Conservation (phyloP, 768 basidiomycete species). For the Candolleomyces efflorescens region DNA sequence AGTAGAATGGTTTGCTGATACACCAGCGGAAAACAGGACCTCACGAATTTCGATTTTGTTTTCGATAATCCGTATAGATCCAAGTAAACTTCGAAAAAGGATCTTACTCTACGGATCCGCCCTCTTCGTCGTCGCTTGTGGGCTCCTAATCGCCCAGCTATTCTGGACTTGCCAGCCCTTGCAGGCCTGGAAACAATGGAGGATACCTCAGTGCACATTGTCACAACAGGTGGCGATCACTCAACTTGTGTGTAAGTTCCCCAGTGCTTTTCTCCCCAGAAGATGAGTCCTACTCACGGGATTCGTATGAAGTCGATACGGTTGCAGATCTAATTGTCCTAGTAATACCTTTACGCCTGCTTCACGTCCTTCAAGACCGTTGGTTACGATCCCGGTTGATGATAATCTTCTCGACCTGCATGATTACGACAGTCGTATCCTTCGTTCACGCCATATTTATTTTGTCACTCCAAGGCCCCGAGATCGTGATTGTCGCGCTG, state of each 20-base stretch:
- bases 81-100: constrained; percentile 22
- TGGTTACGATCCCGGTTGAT: constrained; percentile 37
- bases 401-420: constrained; percentile 50
- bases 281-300: not conserved
- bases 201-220: constrained; percentile 6
- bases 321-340: constrained; percentile 44
- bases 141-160: constrained; percentile 39
- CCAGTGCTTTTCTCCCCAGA: not conserved
- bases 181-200: not conserved
- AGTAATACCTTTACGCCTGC: constrained; percentile 38
- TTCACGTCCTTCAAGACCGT: constrained; percentile 36
- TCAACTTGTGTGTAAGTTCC: constrained; percentile 47
- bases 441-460: constrained; percentile 45
- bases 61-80: constrained; percentile 50
- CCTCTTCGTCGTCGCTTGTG: constrained; percentile 24
- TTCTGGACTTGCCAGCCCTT: constrained; percentile 40
- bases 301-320: constrained; percentile 35
- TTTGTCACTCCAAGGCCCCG: constrained; percentile 21
- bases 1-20: not conserved
- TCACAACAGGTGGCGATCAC: constrained; percentile 40
- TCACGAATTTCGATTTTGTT: constrained; percentile 50
- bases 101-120: constrained; percentile 26
- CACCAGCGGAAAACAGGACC: constrained; percentile 23
- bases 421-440: constrained; percentile 44
- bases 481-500: constrained; percentile 33